Evolutionary conservation across 2,329 filamentous ascomycete genomes (phyloP).

Genomic region (Aspergillus sojae): DNA sequence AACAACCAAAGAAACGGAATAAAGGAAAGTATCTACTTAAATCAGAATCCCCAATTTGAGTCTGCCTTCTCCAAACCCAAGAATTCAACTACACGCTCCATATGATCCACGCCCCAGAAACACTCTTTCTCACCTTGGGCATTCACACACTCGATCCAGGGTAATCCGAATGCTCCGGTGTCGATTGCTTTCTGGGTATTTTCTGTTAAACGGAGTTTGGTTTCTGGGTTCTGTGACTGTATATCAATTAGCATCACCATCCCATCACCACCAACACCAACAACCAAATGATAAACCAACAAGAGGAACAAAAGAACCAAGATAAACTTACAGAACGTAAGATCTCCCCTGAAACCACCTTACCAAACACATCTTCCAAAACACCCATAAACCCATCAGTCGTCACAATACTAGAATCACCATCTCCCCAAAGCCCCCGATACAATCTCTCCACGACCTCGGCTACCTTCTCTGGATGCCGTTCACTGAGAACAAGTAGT

Average conservation of each 20-base stretch:
- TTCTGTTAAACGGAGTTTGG: background rate
- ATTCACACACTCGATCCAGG: background rate
- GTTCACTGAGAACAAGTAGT: background rate
- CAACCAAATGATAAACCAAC: background rate
- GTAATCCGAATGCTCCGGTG: background rate
- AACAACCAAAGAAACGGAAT: background rate
- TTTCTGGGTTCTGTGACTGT: background rate
- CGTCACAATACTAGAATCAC: background rate
- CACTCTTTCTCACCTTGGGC: background rate
- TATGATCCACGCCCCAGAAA: background rate
- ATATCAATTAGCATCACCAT: background rate
- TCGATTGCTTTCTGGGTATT: background rate
- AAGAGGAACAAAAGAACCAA: no score
- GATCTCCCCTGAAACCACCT: background rate
- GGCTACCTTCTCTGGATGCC: background rate
- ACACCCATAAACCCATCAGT: background rate
- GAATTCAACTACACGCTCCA: background rate
- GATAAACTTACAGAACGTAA: background rate
- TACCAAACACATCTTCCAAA: background rate
- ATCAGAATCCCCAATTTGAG: background rate
- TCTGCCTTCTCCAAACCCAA: background rate
- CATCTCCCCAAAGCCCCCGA: background rate
- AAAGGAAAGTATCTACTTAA: background rate
- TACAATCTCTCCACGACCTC: background rate
- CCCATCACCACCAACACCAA: no score